Conservation (phyloP, 352 stramenopile species). For the Globisporangium sylvaticum region DNA sequence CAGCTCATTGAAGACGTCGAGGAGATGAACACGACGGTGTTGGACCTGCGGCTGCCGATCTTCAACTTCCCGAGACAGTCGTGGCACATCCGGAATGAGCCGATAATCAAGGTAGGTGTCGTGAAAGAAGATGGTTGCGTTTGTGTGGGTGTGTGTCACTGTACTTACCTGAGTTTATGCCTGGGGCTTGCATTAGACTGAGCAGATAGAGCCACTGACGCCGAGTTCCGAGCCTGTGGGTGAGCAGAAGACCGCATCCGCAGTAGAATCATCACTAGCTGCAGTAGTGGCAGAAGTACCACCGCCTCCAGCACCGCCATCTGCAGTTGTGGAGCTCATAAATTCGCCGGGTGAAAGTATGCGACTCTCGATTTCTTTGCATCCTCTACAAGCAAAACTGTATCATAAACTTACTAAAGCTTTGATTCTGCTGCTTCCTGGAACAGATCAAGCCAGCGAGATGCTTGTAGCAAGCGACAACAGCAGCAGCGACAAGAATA, state of each 20-base stretch:
- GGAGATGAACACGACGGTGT: constrained; percentile 24
- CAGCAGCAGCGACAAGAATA: neutral
- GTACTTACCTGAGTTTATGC: neutral
- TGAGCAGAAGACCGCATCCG: neutral
- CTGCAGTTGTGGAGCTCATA: neutral
- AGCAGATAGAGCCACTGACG: neutral
- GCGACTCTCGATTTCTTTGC: neutral
- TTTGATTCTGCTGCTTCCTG: neutral
- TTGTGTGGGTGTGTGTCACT: neutral
- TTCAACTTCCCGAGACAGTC: constrained; percentile 36
- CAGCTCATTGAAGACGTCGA: constrained; percentile 26
- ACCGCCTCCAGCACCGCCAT: neutral
- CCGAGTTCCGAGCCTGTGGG: neutral
- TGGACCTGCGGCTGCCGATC: constrained; percentile 25
- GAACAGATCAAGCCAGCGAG: neutral
- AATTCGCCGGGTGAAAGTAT: neutral
- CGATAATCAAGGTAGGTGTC: constrained; percentile 28
- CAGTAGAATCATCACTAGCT: neutral
- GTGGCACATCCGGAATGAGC: constrained; percentile 31
- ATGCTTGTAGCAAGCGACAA: neutral
- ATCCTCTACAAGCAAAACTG: neutral
- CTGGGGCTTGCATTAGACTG: neutral
- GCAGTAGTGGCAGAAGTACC: neutral
- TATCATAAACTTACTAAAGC: neutral
- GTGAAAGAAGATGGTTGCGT: neutral